Conservation (phyloP, 768 basidiomycete species). For the Amanita phalloides region DNA sequence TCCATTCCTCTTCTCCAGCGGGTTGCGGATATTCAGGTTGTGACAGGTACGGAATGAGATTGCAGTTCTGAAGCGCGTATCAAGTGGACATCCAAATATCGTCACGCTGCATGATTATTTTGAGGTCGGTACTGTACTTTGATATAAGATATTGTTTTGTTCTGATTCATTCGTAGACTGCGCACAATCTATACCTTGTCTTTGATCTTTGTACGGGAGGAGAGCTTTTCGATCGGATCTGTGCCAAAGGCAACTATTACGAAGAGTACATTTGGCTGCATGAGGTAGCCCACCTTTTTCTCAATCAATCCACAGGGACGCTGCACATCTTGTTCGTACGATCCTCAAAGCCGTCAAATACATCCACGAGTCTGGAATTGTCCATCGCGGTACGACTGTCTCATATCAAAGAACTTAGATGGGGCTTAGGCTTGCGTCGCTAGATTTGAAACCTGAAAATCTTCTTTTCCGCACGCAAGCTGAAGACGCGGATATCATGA, state of each 20-base stretch:
- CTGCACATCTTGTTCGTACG: conserved; percentile 77
- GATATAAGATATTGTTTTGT: not conserved
- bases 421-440: not conserved
- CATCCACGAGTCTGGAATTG: conserved; percentile 85
- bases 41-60: conserved; percentile 93
- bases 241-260: conserved; percentile 93
- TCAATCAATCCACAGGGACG: conserved; percentile 50
- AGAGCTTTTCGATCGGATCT: conserved; percentile 98
- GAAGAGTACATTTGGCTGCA: conserved; percentile 52
- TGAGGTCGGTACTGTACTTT: conserved; percentile 47
- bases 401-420: not conserved
- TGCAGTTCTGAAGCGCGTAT: conserved; percentile 85
- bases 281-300: conserved; percentile 3
- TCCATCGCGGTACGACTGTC: conserved; percentile 62
- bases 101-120: conserved; percentile 96
- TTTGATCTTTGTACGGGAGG: conserved; percentile 97
- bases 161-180: conserved; percentile 41
- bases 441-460: conserved; percentile 97
- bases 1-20: conserved; percentile 5
- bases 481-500: conserved; percentile 91
- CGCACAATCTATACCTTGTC: conserved; percentile 88
- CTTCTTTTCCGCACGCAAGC: conserved; percentile 83
- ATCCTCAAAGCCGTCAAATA: conserved; percentile 85
- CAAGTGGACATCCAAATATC: conserved; percentile 82
- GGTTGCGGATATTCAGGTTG: not conserved